These are phyloP conservation scores for Penicillium nordicum DNA, from an alignment of 2,329 filamentous ascomycete genomes.

Conservation along the genomic window DNA sequence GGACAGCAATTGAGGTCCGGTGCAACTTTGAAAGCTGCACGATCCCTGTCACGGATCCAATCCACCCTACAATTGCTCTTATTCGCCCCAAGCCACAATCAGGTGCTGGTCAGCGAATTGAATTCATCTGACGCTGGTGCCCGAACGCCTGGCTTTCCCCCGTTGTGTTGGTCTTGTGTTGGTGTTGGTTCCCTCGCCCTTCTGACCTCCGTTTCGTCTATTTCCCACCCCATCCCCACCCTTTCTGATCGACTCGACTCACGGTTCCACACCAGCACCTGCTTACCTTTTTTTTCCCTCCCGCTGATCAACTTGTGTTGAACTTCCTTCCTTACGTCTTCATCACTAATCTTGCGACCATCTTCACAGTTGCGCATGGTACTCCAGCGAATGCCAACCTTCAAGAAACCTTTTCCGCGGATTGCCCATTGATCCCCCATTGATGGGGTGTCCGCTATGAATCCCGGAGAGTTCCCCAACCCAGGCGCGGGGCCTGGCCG, in stretches of 20 bases:
- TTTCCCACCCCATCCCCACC: conserved; percentile 24
- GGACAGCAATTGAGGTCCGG: conserved; percentile 19
- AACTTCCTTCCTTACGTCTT: not conserved
- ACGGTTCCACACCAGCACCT: conserved; percentile 23
- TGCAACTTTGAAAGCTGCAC: conserved; percentile 28
- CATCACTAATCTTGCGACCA: not conserved
- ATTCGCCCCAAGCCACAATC: conserved; percentile 29
- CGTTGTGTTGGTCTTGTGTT: not conserved
- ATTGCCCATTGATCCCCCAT: conserved; percentile 37
- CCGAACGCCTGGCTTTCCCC: conserved; percentile 36
- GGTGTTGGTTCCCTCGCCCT: conserved; percentile 1
- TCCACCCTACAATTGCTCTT: conserved; percentile 24
- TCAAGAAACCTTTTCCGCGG: conserved; percentile 28
- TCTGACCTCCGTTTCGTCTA: conserved; percentile 21
- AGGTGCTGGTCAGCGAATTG: conserved; percentile 29
- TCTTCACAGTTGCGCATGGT: conserved; percentile 1
- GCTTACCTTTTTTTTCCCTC: conserved; percentile 14
- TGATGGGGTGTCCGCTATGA: conserved; percentile 42
- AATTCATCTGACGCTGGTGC: conserved; percentile 32
- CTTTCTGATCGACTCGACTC: conserved; percentile 26
- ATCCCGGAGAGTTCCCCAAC: conserved; percentile 41
- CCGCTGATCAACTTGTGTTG: conserved; percentile 12
- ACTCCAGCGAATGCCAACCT: conserved; percentile 37
- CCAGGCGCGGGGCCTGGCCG: conserved; percentile 34
- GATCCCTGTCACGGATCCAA: conserved; percentile 36